Conservation (phyloP, 2,329 filamentous ascomycete species). For the Coleophoma eucalyptorum region DNA sequence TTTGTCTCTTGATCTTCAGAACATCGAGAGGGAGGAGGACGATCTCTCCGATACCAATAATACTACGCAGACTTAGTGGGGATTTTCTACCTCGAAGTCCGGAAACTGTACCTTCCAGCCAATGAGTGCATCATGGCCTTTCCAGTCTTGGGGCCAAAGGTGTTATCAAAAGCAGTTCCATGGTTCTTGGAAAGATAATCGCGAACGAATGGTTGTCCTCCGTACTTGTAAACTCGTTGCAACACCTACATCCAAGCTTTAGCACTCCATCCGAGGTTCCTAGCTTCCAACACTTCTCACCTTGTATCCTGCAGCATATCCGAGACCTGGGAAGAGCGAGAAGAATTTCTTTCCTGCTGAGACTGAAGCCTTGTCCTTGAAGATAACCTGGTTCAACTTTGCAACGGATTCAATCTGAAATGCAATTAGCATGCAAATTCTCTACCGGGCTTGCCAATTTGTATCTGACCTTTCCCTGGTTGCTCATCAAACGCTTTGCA, state of each 20-base stretch:
- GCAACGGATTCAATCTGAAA: conserved; percentile 49
- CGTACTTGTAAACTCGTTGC: conserved; percentile 98
- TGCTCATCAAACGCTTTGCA: conserved; percentile 98
- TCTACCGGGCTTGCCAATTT: background rate
- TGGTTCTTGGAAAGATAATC: conserved; percentile 83
- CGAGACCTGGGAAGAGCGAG: conserved; percentile 93
- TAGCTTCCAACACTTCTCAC: conserved; percentile 33
- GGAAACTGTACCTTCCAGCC: conserved; percentile 67
- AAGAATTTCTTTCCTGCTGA: conserved; percentile 75
- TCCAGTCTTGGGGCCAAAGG: conserved; percentile 94
- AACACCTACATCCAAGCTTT: conserved; percentile 53
- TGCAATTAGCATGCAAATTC: conserved; percentile 15
- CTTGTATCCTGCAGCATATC: conserved; percentile 98
- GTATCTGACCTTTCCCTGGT: conserved; percentile 67
- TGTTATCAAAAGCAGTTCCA: conserved; percentile 76
- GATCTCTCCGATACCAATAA: conserved; percentile 97
- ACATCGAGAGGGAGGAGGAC: conserved; percentile 93
- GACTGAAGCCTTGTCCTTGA: conserved; percentile 81
- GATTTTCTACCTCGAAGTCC: too few species aligned
- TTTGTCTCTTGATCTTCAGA: conserved; percentile 99
- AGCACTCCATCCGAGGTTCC: background rate
- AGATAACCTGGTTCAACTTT: conserved; percentile 86
- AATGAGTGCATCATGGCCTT: conserved; percentile 98
- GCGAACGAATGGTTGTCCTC: conserved; percentile 90
- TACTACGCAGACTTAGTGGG: conserved; percentile 38